Conservation (phyloP, 257 asterid genomes). For the Fraxinus pennsylvanica region DNA sequence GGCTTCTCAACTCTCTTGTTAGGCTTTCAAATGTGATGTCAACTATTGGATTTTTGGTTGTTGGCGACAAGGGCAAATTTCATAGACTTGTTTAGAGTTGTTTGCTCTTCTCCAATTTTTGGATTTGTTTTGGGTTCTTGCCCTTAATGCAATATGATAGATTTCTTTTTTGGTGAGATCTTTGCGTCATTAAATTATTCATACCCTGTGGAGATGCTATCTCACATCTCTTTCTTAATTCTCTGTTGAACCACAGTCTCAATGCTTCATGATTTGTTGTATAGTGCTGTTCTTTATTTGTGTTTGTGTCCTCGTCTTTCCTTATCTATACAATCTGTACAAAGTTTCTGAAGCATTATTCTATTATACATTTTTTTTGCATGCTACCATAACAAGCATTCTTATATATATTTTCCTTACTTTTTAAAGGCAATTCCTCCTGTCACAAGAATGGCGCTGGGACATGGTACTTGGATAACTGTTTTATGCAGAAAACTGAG, state of each 20-base stretch:
- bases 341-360: background rate
- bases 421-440: conserved; percentile 89
- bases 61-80: background rate
- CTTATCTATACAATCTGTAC: background rate
- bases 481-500: conserved; percentile 89
- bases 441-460: conserved; percentile 87
- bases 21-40: background rate
- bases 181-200: background rate
- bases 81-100: conserved; percentile 5
- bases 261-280: background rate
- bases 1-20: background rate
- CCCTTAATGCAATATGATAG: background rate
- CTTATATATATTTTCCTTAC: conserved; percentile 22
- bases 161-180: background rate
- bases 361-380: background rate
- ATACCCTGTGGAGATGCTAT: conserved; percentile 13
- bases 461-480: conserved; percentile 85
- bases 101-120: background rate
- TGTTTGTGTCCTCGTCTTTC: background rate
- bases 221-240: conserved; percentile 1
- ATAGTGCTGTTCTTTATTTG: background rate
- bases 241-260: no score
- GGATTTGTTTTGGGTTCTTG: background rate
- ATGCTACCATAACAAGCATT: background rate
- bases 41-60: background rate